phyloP scores from a whole-genome alignment of 768 basidiomycete genomes.

The Leccinum pellstonianum region DNA sequence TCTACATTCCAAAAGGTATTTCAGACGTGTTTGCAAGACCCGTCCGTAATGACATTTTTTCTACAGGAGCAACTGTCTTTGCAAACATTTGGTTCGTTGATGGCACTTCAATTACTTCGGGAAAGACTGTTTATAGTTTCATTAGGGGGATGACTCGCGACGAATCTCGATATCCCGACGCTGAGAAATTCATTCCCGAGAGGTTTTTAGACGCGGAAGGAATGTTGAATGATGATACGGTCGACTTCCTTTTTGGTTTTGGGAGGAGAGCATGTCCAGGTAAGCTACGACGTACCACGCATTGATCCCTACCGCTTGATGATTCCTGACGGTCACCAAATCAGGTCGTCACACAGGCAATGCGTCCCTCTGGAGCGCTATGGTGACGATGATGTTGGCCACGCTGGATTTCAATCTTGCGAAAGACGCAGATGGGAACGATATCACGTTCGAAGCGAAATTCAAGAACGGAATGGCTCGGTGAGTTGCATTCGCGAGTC shows the following conservation, averaged over 20 bases:
- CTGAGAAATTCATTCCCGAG: slow-evolving; percentile 17
- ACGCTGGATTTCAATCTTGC: not conserved
- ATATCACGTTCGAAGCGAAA: not conserved
- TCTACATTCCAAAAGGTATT: slow-evolving; percentile 50
- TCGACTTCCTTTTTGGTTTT: not conserved
- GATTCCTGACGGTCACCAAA: not conserved
- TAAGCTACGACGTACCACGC: not conserved
- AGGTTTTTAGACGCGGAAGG: slow-evolving; percentile 12
- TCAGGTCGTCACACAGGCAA: not conserved
- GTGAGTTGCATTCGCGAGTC: not conserved
- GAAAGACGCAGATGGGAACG: not conserved
- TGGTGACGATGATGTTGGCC: not conserved
- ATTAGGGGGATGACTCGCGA: slow-evolving; percentile 22
- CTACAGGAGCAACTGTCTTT: slow-evolving; percentile 13
- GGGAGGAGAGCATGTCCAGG: not conserved
- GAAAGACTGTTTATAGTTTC: not conserved
- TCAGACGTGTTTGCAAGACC: not conserved
- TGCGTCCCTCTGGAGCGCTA: not conserved
- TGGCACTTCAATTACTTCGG: not conserved
- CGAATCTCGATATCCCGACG: slow-evolving; percentile 18
- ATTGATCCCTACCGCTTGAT: not conserved
- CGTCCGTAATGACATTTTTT: not conserved
- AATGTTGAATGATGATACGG: slow-evolving; percentile 9
- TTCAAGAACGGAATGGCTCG: not conserved
- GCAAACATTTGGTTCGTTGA: slow-evolving; percentile 15